Conservation (phyloP, 768 basidiomycete species). For the Suillus lakei region DNA sequence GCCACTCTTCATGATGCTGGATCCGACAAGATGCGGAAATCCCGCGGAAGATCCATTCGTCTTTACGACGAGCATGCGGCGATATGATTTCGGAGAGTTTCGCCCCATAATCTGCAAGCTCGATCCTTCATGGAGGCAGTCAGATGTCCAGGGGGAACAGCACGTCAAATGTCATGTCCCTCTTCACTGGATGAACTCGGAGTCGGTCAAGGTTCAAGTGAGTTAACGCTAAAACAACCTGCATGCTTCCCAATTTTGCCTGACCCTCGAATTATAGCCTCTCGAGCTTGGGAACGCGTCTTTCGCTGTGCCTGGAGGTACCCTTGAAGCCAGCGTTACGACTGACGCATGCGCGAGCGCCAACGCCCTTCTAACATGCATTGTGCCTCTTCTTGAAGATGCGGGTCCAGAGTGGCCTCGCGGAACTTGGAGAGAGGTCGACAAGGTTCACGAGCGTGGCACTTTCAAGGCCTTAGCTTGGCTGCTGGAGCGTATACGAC, state of each 20-base stretch:
- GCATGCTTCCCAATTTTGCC: slow-evolving; percentile 3
- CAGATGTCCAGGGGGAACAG: slow-evolving; percentile 50
- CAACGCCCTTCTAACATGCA: slow-evolving; percentile 78
- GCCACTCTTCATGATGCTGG: slow-evolving; percentile 77
- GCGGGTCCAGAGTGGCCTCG: slow-evolving; percentile 82
- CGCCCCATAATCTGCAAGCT: slow-evolving; percentile 79
- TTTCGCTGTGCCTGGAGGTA: slow-evolving; percentile 66
- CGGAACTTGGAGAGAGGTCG: slow-evolving; percentile 77
- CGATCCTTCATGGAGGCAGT: slow-evolving; percentile 80
- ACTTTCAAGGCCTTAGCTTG: slow-evolving; percentile 85
- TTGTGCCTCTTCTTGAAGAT: slow-evolving; percentile 70
- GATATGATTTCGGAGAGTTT: slow-evolving; percentile 82
- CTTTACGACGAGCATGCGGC: slow-evolving; percentile 78
- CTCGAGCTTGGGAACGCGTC: slow-evolving; percentile 56
- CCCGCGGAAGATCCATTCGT: slow-evolving; percentile 81
- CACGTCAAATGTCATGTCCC: slow-evolving; percentile 63
- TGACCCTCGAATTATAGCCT: slow-evolving; percentile 45
- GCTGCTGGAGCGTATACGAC: slow-evolving; percentile 83
- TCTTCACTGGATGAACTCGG: slow-evolving; percentile 63
- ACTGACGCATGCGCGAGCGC: slow-evolving; percentile 74
- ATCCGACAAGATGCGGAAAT: slow-evolving; percentile 81
- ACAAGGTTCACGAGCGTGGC: slow-evolving; percentile 83
- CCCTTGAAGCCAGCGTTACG: slow-evolving; percentile 54
- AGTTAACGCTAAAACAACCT: slow-evolving; percentile 17
- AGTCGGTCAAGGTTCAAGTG: slow-evolving; percentile 59